These are phyloP conservation scores for Saccharomyces mikatae DNA, from an alignment of 805 yeast genomes.

Conservation along the genomic window DNA sequence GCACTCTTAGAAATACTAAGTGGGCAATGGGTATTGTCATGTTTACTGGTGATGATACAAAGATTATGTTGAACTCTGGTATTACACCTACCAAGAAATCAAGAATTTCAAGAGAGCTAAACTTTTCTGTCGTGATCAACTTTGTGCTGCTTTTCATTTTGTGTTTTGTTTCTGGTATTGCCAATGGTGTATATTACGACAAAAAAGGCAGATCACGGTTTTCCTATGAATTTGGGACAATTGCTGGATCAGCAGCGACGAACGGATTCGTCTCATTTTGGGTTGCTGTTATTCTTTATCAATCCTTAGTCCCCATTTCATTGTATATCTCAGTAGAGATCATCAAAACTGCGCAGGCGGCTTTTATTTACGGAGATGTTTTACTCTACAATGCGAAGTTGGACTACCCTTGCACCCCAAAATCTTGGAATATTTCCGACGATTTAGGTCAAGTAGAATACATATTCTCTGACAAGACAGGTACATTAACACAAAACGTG, in stretches of 20 bases:
- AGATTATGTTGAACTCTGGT: slow-evolving; percentile 76
- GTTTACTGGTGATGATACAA: slow-evolving; percentile 73
- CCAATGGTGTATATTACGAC: slow-evolving; percentile 60
- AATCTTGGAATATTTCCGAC: slow-evolving; percentile 79
- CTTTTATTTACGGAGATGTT: slow-evolving; percentile 68
- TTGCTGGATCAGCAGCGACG: slow-evolving; percentile 54
- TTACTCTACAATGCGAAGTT: slow-evolving; percentile 58
- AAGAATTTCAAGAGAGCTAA: slow-evolving; percentile 64
- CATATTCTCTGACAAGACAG: slow-evolving; percentile 77
- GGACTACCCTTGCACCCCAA: slow-evolving; percentile 78
- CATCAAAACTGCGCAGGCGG: slow-evolving; percentile 75
- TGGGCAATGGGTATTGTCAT: slow-evolving; percentile 75
- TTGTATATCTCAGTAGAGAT: slow-evolving; percentile 75
- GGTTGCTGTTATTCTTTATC: slow-evolving; percentile 69
- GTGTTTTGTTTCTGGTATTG: slow-evolving; percentile 62
- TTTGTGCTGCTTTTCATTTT: slow-evolving; percentile 54
- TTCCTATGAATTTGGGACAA: slow-evolving; percentile 62
- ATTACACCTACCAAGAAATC: slow-evolving; percentile 71
- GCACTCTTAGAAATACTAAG: slow-evolving; percentile 69
- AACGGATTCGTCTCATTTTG: slow-evolving; percentile 69
- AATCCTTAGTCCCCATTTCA: slow-evolving; percentile 76
- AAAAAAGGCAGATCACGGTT: slow-evolving; percentile 42
- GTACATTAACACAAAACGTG: slow-evolving; percentile 74
- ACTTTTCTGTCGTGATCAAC: slow-evolving; percentile 60
- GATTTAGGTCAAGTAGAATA: slow-evolving; percentile 83